phyloP scores from a whole-genome alignment of 2,329 filamentous ascomycete genomes.

The Xylaria sp. region DNA sequence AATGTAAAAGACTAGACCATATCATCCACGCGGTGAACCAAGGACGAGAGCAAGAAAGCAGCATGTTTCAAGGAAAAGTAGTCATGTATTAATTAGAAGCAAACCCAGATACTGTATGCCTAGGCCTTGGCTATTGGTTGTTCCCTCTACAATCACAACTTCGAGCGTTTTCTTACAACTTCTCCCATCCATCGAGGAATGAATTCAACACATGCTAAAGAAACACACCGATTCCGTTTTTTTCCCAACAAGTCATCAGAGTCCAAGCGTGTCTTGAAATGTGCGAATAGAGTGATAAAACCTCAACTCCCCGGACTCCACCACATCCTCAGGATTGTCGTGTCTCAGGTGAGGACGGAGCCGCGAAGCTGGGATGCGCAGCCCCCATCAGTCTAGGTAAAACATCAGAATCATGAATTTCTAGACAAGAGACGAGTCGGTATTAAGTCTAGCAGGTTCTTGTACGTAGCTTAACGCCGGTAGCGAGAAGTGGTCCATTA shows the following conservation, averaged over 20 bases:
- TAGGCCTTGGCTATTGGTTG: slow-evolving; percentile 18
- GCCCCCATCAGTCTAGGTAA: slow-evolving; percentile 23
- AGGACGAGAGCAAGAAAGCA: no score
- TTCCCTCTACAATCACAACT: slow-evolving; percentile 25
- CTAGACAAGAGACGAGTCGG: slow-evolving; percentile 50
- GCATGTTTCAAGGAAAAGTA: slow-evolving; percentile 18
- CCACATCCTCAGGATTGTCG: neutral
- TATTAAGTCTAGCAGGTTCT: slow-evolving; percentile 59
- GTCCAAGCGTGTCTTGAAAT: slow-evolving; percentile 20
- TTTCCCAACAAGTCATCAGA: slow-evolving; percentile 13
- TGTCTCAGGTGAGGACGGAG: neutral
- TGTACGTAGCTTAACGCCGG: slow-evolving; percentile 50
- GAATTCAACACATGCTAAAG: slow-evolving; percentile 15
- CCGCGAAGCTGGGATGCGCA: neutral
- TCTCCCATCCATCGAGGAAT: slow-evolving; percentile 9
- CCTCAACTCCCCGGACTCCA: slow-evolving; percentile 14
- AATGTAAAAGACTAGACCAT: neutral
- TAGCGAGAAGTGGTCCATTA: slow-evolving; percentile 42
- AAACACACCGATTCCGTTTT: slow-evolving; percentile 6
- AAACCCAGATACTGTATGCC: slow-evolving; percentile 17
- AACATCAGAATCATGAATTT: slow-evolving; percentile 26
- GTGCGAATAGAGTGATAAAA: slow-evolving; percentile 3
- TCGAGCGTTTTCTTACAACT: slow-evolving; percentile 2
- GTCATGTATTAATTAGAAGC: slow-evolving; percentile 36
- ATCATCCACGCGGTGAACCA: neutral